phyloP scores from a whole-genome alignment of 2,329 filamentous ascomycete species.

The Cordyceps fumosorosea region DNA sequence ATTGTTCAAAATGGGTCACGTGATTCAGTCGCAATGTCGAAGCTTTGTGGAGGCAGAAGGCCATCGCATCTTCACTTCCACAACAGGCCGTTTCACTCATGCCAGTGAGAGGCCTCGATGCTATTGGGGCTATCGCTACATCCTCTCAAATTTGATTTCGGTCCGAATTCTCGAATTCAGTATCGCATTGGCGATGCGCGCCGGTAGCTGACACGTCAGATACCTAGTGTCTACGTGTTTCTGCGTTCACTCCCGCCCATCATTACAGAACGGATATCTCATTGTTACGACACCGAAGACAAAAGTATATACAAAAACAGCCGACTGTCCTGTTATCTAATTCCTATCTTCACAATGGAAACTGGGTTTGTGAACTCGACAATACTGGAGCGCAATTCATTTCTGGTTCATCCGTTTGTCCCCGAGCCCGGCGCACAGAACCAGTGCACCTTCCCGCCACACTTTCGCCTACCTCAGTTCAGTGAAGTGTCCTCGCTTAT shows the following conservation, averaged over 20 bases:
- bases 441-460: neutral
- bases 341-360: neutral
- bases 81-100: neutral
- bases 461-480: constrained; percentile 13
- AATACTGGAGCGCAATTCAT: neutral
- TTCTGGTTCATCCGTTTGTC: constrained; percentile 4
- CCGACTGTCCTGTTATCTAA: neutral
- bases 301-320: neutral
- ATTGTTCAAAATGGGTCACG: neutral
- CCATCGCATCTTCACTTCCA: neutral
- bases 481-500: constrained; percentile 14
- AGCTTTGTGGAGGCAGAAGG: neutral
- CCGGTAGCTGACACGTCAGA: neutral
- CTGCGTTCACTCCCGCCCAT: neutral
- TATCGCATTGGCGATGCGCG: neutral
- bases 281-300: neutral
- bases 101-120: too few species aligned
- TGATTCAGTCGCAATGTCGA: neutral
- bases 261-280: neutral
- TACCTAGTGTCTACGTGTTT: neutral
- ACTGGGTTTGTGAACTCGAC: too few species aligned
- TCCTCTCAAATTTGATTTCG: neutral
- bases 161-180: neutral
- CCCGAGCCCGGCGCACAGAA: constrained; percentile 1
- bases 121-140: neutral